Base-by-base conservation (phyloP, 2,329 filamentous ascomycete genomes). In the Drechslerella dactyloides region DNA sequence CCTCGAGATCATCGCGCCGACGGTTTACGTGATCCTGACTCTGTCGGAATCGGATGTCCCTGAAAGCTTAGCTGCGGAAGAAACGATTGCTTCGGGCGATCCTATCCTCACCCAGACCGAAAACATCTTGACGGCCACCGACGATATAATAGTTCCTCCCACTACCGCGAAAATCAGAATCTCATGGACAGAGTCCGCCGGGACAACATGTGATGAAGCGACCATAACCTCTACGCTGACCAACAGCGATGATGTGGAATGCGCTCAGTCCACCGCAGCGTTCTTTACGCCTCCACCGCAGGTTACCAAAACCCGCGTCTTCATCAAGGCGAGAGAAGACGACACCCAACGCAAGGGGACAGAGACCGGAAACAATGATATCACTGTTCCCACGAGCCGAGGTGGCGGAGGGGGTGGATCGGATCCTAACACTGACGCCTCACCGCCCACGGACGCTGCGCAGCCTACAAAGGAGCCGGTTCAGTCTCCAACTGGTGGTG, bases 11-110 rank as follows among this genome's bases (percentile, higher is more conserved):
- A 15, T 72, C 24, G 55, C 48, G 13, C 56, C 68, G 2, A 65
- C 60, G 4, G 68, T 72, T 23, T 72, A 72, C 57, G 60, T 72
- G 13, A 72, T 72, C 35, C 10, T 72, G 21, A 72, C 68, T 21
- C 54, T 59, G 13, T 42, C 51, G 11, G 60, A 61, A 15, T 40
- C 59, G 27, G 27, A 33, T 11, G 44, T 53, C 19, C 60, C 23
- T 42, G 30, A 40, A 15, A 54, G 13, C 33, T 35, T 53, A 19
- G 19, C 48, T 3, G 60, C 44, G 10, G 37, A 48, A 8, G 68
- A 72, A 33, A 54, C 60, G 37, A 72, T 72, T 17, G 60, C 68
- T 19, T 64, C 68, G 27, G 68, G 68, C 48, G 68, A 72, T 21
- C 68, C 68, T 21, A 60, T 72, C 24, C 44, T 72, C n/a, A 61